A percentile compares a stretch with the other conserved stretches of the same genome.
Evolutionary conservation across 2,329 filamentous ascomycete species (phyloP).

Genomic region (Aspergillus tanneri): DNA sequence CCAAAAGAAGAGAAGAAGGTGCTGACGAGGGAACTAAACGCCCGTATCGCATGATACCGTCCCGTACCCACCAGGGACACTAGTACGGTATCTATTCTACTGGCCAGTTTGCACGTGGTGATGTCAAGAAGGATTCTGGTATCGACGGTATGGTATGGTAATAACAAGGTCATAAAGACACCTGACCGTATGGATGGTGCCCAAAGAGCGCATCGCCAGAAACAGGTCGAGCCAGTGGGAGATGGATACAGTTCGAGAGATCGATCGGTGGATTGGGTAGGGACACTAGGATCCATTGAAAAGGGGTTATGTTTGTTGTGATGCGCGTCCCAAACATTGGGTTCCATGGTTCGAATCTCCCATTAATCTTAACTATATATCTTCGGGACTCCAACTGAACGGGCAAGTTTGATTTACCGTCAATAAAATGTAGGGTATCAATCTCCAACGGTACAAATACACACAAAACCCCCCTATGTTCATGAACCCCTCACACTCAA

Average conservation of each 20-base stretch:
- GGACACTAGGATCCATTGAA: too few relatives aligned
- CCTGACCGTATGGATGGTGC: too few relatives aligned
- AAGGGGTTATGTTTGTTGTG: slow-evolving; percentile 6
- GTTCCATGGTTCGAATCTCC: slow-evolving; percentile 27
- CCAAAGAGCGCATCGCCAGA: too few relatives aligned
- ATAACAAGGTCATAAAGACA: neutral
- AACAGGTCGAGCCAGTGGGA: too few relatives aligned
- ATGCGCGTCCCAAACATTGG: slow-evolving; percentile 16
- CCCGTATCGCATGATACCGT: too few relatives aligned
- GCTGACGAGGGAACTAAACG: too few relatives aligned
- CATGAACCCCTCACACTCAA: slow-evolving; percentile 14
- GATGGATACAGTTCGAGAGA: too few relatives aligned
- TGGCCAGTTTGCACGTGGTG: neutral
- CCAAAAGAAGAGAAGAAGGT: slow-evolving; percentile 24
- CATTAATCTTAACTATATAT: neutral
- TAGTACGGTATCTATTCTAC: too few relatives aligned
- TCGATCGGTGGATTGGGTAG: too few relatives aligned
- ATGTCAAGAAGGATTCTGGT: slow-evolving; percentile 2
- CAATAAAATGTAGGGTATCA: slow-evolving; percentile 6
- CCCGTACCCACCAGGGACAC: too few relatives aligned
- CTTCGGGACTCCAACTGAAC: neutral
- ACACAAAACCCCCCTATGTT: neutral
- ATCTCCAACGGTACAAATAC: too few relatives aligned
- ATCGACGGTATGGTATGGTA: neutral
- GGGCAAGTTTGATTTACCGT: too few relatives aligned